Base-by-base conservation (phyloP, 768 basidiomycete genomes). In the Collybiopsis confluens region DNA sequence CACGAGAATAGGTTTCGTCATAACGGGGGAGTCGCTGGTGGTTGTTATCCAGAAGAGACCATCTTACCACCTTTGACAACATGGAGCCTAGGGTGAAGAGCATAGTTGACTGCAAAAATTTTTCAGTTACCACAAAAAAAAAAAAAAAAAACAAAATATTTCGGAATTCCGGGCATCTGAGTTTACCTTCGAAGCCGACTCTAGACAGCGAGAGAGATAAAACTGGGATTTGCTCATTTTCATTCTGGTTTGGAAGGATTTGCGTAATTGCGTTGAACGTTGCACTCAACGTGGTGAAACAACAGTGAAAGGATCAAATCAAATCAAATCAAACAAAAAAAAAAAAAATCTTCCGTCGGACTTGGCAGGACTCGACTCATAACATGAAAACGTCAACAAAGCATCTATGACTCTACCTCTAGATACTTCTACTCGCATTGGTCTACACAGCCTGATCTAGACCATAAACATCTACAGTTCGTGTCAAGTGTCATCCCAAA, bases 21-120 rank as follows among this genome's bases (percentile, higher is more conserved):
- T 82, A 76, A 60, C 81, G 81, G 54, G 77, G 76, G 23, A 79
- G 69, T 35, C 79, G 70, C 59, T 78, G 76, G 58, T 82, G 81
- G 58, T 83, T 82, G 56, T n/a, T 74, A 73, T 13, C 80, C 79
- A 7, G 70, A 70, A 6, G 77, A 77, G 33, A 81, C 70, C 50
- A 81, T 64, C 58, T 82, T 81, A 42, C 80, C 81, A 33, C 79
- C 79, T 61, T 82, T 82, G 58, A 80, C 77, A 28, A 72, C 65
- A 74, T 69, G 3, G 75, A 73, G 18, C 76, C 77, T 35, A 80
- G 70, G 15, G 68, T 75, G 59, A 73, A 76, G 48, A 68, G 72
- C 78, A 79, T 78, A 35, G 73, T 45, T 5, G 70, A 62, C 75
- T 77, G 33, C 26, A 33, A 6, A 26, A 43, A 37, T 35, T 42